Percentiles rank a stretch among this genome's conserved stretches.
Evolutionary conservation across 2,329 filamentous ascomycete genomes (phyloP).

Genomic region (Scleromitrula shiraiana): DNA sequence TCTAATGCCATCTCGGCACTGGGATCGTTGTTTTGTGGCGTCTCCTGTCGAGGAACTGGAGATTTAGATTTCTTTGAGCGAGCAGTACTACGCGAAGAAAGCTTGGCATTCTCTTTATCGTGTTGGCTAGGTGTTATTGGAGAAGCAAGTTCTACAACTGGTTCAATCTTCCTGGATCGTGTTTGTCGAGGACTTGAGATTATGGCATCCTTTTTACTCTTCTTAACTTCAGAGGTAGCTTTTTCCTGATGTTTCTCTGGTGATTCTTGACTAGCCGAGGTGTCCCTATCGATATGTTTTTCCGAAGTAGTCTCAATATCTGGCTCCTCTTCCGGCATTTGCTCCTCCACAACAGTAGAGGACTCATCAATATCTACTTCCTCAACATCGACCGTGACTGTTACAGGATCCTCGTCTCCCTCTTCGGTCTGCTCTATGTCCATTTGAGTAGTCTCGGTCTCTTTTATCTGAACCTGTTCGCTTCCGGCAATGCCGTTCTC

Average conservation of each 20-base stretch:
- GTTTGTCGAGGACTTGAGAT: slow-evolving; percentile 5
- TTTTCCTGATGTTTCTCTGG: not conserved
- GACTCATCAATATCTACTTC: not conserved
- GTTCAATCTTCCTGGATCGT: not conserved
- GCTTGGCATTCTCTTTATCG: not conserved
- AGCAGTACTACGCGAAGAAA: not conserved
- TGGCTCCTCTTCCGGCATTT: too few relatives aligned
- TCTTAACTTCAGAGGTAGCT: not conserved
- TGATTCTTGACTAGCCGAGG: too few relatives aligned
- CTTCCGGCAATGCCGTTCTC: too few relatives aligned
- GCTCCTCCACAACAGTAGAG: not conserved
- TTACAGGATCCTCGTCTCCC: not conserved
- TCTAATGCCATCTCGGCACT: slow-evolving; percentile 26
- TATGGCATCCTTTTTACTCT: not conserved
- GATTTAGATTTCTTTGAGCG: slow-evolving; percentile 12
- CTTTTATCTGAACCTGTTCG: too few relatives aligned
- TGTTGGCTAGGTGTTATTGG: slow-evolving; percentile 5
- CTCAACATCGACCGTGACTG: not conserved
- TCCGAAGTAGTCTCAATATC: too few relatives aligned
- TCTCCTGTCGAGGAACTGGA: slow-evolving; percentile 15
- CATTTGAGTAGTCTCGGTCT: not conserved
- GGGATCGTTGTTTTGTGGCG: slow-evolving; percentile 25
- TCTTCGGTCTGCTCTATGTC: not conserved
- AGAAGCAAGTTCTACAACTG: not conserved
- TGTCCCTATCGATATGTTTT: too few relatives aligned